Conservation (phyloP, 2,329 filamentous ascomycete genomes). For the Arthrobotrys iridis region DNA sequence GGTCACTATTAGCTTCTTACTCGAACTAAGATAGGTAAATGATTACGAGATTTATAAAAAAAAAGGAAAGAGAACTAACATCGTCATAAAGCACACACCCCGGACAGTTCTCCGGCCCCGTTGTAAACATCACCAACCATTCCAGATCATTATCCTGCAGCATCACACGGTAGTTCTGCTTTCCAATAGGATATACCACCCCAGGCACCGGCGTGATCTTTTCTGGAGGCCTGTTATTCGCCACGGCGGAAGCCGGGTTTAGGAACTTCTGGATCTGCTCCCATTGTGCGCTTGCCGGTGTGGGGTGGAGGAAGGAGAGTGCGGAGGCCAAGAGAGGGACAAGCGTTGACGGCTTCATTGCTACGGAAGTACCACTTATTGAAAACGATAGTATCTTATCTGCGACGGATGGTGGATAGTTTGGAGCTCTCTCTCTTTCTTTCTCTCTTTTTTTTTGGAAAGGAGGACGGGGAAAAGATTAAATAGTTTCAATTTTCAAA, state of each 20-base stretch:
- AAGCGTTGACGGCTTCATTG: constrained; percentile 39
- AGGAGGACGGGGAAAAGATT: no score
- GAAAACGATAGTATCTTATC: neutral
- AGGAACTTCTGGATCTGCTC: constrained; percentile 11
- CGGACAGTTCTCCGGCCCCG: constrained; percentile 36
- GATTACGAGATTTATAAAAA: neutral
- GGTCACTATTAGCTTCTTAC: neutral
- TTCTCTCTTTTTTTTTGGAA: no score
- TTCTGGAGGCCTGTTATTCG: neutral
- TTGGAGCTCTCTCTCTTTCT: no score
- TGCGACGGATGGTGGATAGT: neutral
- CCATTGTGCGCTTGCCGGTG: constrained; percentile 37
- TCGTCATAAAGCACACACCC: constrained; percentile 37
- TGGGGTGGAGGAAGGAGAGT: neutral
- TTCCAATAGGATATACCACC: constrained; percentile 7
- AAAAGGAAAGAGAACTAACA: neutral
- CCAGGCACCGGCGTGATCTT: neutral
- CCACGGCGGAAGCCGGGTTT: neutral
- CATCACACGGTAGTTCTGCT: constrained; percentile 1
- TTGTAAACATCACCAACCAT: constrained; percentile 41
- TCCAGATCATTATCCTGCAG: constrained; percentile 34
- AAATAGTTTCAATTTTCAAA: no score
- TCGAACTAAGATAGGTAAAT: neutral
- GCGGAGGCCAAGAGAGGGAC: no score
- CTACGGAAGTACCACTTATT: neutral